Evolutionary conservation across 179 eudicot species (phyloP).

Genomic region (Silene noctiflora): DNA sequence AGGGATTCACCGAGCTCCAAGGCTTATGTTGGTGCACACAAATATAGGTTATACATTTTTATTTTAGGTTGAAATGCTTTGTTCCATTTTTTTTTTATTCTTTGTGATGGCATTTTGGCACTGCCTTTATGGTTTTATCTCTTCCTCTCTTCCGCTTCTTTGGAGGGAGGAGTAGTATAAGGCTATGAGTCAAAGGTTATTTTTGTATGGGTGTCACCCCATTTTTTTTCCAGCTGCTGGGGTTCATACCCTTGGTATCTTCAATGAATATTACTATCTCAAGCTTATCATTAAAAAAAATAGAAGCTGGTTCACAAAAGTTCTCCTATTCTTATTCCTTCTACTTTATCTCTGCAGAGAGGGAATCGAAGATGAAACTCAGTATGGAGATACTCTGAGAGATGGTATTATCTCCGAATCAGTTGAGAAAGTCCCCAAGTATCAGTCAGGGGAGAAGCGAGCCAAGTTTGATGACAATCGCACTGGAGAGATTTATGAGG

Average conservation of each 20-base stretch:
- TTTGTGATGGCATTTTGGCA: background rate
- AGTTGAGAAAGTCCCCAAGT: constrained; percentile 38
- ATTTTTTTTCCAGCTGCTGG: too few species aligned
- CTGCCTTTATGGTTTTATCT: too few species aligned
- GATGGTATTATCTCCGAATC: constrained; percentile 39
- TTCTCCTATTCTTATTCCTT: constrained; percentile 12
- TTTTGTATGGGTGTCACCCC: background rate
- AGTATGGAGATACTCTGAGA: constrained; percentile 42
- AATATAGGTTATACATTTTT: constrained; percentile 50
- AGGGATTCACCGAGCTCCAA: constrained; percentile 66
- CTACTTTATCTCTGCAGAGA: constrained; percentile 32
- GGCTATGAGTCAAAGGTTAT: background rate
- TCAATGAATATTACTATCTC: too few species aligned
- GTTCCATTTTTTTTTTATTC: too few species aligned
- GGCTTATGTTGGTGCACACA: constrained; percentile 46
- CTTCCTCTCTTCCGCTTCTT: background rate
- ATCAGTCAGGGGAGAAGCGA: constrained; percentile 50
- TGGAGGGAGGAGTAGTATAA: background rate
- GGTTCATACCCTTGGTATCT: background rate
- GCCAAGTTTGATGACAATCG: constrained; percentile 50
- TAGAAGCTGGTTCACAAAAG: background rate
- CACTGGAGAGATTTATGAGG: constrained; percentile 53
- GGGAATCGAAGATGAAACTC: constrained; percentile 33
- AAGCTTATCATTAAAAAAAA: constrained; percentile 8
- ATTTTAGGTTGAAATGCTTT: background rate